Base-by-base conservation (phyloP, 1,139 yeast species). In the Candida buenavistaensis region DNA sequence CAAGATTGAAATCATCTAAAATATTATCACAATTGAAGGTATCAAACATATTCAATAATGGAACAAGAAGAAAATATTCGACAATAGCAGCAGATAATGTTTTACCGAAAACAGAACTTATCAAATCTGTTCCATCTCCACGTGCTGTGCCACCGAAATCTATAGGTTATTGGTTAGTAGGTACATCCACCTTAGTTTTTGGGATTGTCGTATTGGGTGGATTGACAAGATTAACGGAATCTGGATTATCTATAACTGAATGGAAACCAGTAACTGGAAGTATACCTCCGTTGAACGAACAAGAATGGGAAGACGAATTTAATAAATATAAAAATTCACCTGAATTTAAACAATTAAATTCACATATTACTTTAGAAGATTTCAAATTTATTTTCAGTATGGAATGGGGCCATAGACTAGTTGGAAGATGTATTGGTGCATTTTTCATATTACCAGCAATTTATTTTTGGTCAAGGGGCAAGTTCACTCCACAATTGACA, bases 231-330 rank as follows among this genome's bases (percentile, higher is more conserved):
- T 70, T 94, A 32, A 94, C 98, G 0, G 98, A 94, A 56, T 86
- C 96, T 2, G 99, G 98, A 0, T 69, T 94, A 32, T 86, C 96
- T 31, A 94, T 94, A 55, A 92, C 98, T 1, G 98, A 94, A 59
- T 94, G 99, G 99, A 87, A 82, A 57, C 99, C 99, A 1, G 90
- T 94, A 21, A 89, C 98, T 0, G 99, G 99, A 26, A 66, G 95
- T 3, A 59, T 94, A 13, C 98, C 98, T 5, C 98, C 98, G 1
- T 55, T 86, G 53, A 77, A 66, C 36, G 80, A 86, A 52, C 64
- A 64, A 30, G 90, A 90, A 44, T 94, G 98, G 98, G 80, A 79
- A 49, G 75, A 52, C 14, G 97, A 92, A 57, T 94, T 92, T 54
- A 68, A 61, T 21, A 84, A 87, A 54, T 94, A 94, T 62, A 71